Conservation (phyloP, 805 yeast species). For the Jamesozyma lodderae region DNA sequence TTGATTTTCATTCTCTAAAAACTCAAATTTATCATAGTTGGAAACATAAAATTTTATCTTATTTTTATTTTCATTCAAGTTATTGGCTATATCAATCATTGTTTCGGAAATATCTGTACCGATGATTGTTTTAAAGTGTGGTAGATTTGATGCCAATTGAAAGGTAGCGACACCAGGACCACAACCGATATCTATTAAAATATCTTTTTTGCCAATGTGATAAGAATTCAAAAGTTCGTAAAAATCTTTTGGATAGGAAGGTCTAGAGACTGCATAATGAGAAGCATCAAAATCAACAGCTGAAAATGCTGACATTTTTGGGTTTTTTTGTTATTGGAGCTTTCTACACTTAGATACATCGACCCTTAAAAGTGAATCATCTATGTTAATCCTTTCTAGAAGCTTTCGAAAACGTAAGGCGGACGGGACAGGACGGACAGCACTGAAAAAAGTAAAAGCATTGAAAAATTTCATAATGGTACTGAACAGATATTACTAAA, state of each 20-base stretch:
- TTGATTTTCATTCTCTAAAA: slow-evolving; percentile 7
- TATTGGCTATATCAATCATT: slow-evolving; percentile 46
- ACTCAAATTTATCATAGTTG: slow-evolving; percentile 21
- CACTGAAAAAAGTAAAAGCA: too few species aligned
- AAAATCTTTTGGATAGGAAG: slow-evolving; percentile 51
- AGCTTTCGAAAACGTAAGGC: too few species aligned
- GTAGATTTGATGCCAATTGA: slow-evolving; percentile 24
- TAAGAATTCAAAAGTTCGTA: slow-evolving; percentile 36
- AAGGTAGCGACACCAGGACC: slow-evolving; percentile 72
- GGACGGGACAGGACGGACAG: too few species aligned
- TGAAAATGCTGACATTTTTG: slow-evolving; percentile 55
- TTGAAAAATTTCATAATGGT: too few species aligned
- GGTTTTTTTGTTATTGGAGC: too few species aligned
- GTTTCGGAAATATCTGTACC: slow-evolving; percentile 55
- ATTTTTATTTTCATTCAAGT: slow-evolving; percentile 2
- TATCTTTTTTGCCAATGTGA: slow-evolving; percentile 32
- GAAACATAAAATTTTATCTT: slow-evolving; percentile 23
- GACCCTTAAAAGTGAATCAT: too few species aligned
- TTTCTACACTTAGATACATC: too few species aligned
- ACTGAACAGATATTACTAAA: too few species aligned
- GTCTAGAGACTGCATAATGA: slow-evolving; percentile 51
- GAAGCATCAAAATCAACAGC: slow-evolving; percentile 42
- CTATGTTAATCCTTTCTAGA: too few species aligned
- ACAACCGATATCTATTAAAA: slow-evolving; percentile 67
- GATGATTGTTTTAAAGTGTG: slow-evolving; percentile 37